A percentile compares a stretch with the other conserved stretches of the same genome.
phyloP scores from a whole-genome alignment of 2,329 filamentous ascomycete species.

The Didymella lethalis region DNA sequence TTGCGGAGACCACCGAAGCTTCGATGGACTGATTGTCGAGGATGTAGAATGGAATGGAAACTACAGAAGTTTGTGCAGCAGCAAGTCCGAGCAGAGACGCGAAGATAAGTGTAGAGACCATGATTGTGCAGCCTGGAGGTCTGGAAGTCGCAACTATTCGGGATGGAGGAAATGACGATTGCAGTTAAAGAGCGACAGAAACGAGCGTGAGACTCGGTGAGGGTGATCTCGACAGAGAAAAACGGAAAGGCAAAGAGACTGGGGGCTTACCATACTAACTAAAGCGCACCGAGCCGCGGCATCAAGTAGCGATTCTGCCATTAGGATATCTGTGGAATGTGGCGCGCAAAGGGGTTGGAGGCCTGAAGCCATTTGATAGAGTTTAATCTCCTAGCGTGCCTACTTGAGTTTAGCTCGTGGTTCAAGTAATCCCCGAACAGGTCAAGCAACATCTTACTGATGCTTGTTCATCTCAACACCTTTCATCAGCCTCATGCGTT shows the following conservation, averaged over 20 bases:
- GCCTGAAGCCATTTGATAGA: conserved; percentile 2
- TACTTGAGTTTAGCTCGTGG: not conserved
- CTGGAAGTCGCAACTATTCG: not conserved
- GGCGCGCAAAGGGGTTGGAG: conserved; percentile 9
- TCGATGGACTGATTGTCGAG: conserved; percentile 14
- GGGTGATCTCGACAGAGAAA: not conserved
- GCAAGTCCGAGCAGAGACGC: conserved; percentile 19
- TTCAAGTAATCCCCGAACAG: not conserved
- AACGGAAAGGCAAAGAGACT: not conserved
- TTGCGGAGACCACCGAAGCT: conserved; percentile 29
- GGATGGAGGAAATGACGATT: not conserved
- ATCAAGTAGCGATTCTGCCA: not conserved
- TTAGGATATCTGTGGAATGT: not conserved
- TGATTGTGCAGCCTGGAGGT: not conserved
- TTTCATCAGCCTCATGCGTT: not conserved
- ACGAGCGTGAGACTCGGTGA: not conserved
- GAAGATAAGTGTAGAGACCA: conserved; percentile 19
- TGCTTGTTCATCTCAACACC: not conserved
- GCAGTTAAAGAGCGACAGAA: not conserved
- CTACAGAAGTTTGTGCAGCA: conserved; percentile 26
- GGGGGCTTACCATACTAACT: not conserved
- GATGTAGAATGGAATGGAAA: conserved; percentile 26
- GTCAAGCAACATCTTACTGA: not conserved
- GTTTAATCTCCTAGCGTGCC: not conserved
- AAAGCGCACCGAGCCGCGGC: not conserved